Evolutionary conservation across 306 rosid genomes (phyloP).

Genomic region (Lablab purpureus): DNA sequence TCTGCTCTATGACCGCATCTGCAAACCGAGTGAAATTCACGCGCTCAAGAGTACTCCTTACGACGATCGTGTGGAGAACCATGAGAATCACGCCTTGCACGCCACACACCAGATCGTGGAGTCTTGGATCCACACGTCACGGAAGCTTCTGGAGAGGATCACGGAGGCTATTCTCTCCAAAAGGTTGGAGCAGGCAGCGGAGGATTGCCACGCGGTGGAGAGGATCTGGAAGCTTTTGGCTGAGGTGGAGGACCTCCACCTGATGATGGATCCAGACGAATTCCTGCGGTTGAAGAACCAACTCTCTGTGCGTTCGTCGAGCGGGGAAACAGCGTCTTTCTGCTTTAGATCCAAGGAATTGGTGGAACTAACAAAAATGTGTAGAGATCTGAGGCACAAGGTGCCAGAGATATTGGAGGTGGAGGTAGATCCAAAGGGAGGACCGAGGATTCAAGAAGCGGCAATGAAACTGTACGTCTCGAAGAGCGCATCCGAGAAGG

Average conservation of each 20-base stretch:
- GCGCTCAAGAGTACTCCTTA: conserved; percentile 50
- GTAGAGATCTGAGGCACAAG: conserved; percentile 75
- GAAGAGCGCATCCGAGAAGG: conserved; percentile 56
- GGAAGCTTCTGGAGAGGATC: conserved; percentile 65
- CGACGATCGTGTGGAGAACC: conserved; percentile 63
- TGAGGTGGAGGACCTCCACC: conserved; percentile 77
- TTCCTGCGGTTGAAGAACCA: conserved; percentile 72
- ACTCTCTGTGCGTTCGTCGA: conserved; percentile 46
- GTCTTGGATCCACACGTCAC: conserved; percentile 64
- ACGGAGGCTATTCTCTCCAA: conserved; percentile 40
- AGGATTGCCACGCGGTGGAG: conserved; percentile 73
- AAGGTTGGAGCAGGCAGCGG: conserved; percentile 58
- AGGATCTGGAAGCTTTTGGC: conserved; percentile 85
- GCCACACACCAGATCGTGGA: conserved; percentile 82
- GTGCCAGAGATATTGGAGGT: conserved; percentile 78
- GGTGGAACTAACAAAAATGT: conserved; percentile 65
- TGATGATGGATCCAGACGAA: conserved; percentile 88
- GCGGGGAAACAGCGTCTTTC: conserved; percentile 62
- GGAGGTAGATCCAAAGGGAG: conserved; percentile 87
- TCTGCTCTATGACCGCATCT: conserved; percentile 74
- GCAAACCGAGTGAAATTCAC: conserved; percentile 71
- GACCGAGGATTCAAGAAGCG: conserved; percentile 90
- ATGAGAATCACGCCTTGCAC: conserved; percentile 74
- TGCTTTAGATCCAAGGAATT: conserved; percentile 77
- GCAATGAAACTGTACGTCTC: conserved; percentile 81